Percentiles rank a stretch among this genome's conserved stretches.
phyloP scores from a whole-genome alignment of 169 alveolate species.

The Plasmodium gallinaceum region DNA sequence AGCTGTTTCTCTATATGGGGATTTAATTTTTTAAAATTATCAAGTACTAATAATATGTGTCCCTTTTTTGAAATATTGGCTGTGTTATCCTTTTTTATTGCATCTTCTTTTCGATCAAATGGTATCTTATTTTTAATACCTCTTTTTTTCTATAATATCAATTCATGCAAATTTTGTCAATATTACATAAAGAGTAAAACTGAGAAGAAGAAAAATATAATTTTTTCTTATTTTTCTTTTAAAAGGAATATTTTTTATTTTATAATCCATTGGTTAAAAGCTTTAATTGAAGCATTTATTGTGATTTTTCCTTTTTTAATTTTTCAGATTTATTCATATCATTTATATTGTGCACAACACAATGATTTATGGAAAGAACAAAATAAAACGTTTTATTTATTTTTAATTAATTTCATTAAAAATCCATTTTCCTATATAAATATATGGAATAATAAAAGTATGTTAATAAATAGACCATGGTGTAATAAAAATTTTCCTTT shows the following conservation, averaged over 20 bases:
- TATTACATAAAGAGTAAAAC: conserved; percentile 11
- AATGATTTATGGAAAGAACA: conserved; percentile 48
- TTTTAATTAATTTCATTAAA: conserved; percentile 35
- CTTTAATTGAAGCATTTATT: conserved; percentile 78
- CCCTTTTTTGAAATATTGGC: conserved; percentile 38
- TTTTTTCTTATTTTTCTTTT: conserved; percentile 5
- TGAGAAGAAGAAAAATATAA: neutral
- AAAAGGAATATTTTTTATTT: conserved; percentile 19
- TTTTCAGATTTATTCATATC: conserved; percentile 81
- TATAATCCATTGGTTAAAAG: conserved; percentile 78
- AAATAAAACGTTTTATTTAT: conserved; percentile 53
- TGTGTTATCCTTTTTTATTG: conserved; percentile 31
- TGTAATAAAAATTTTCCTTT: conserved; percentile 77
- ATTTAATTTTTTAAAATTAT: conserved; percentile 65
- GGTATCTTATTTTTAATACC: conserved; percentile 83
- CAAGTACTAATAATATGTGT: conserved; percentile 1
- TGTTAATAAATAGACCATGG: conserved; percentile 79
- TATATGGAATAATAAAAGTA: neutral
- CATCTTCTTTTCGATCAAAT: conserved; percentile 79
- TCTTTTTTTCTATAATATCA: conserved; percentile 78
- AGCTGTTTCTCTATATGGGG: conserved; percentile 77
- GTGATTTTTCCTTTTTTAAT: conserved; percentile 78
- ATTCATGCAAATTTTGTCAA: conserved; percentile 63
- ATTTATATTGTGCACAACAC: conserved; percentile 74
- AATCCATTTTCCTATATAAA: conserved; percentile 18